Evolutionary conservation across 2,329 filamentous ascomycete genomes (phyloP).

Genomic region (Colletotrichum somersetense): DNA sequence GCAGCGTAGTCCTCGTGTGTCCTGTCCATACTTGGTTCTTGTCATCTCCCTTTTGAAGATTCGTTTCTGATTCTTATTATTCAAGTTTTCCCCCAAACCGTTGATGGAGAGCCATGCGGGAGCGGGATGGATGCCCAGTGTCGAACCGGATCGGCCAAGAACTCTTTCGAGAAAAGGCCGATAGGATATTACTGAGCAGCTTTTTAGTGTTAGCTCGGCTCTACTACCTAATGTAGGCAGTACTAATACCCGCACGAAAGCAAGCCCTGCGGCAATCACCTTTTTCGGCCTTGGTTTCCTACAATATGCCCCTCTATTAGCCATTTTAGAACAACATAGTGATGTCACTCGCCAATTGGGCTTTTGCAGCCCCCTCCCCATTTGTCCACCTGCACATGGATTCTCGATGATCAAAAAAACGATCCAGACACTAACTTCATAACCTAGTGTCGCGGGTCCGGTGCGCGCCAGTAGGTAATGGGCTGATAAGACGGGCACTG

Average conservation of each 20-base stretch:
- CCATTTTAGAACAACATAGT: neutral
- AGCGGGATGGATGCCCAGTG: conserved; percentile 1
- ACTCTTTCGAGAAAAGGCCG: neutral
- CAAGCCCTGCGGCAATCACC: conserved; percentile 14
- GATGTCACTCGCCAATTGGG: neutral
- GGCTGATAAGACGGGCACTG: neutral
- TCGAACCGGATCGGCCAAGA: conserved; percentile 21
- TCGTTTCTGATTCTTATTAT: neutral
- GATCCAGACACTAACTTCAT: neutral
- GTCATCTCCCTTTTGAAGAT: neutral
- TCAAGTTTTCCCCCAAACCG: neutral
- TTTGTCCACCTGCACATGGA: neutral
- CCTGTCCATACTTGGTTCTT: neutral
- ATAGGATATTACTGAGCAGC: neutral
- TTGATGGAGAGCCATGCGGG: neutral
- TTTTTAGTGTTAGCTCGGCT: neutral
- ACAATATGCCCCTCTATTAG: neutral
- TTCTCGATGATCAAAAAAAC: neutral
- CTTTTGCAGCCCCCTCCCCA: neutral
- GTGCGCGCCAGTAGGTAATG: neutral
- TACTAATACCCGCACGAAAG: neutral
- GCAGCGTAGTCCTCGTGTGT: neutral
- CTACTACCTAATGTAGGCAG: no score
- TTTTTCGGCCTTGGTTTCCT: conserved; percentile 14
- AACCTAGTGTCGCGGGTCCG: neutral